Conservation (phyloP, 1,284 basidiomycete genomes). For the Cystobasidium slooffiae region DNA sequence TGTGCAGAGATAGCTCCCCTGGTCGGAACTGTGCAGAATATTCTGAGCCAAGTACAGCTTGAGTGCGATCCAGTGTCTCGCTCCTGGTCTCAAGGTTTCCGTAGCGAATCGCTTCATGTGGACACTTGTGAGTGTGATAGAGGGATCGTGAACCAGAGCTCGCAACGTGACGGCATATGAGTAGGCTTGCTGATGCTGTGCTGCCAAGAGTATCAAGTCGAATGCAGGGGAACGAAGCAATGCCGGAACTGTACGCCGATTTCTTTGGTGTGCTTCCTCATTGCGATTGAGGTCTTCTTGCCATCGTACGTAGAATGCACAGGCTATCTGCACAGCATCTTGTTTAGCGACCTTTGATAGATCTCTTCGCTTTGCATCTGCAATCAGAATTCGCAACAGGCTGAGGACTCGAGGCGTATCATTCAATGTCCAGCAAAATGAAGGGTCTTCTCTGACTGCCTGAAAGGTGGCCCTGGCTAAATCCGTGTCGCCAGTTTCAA, state of each 20-base stretch:
- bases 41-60: conserved; percentile 1
- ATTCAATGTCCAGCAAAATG: not conserved
- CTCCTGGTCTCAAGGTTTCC: not conserved
- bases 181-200: not conserved
- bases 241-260: not conserved
- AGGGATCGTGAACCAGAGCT: conserved; percentile 8
- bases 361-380: conserved; percentile 4
- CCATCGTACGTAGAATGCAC: conserved; percentile 7
- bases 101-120: not conserved
- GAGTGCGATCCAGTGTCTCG: not conserved
- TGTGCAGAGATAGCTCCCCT: not conserved
- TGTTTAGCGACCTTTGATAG: not conserved
- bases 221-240: conserved; percentile 2
- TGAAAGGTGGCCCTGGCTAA: not conserved
- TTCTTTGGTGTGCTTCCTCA: not conserved
- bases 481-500: conserved; percentile 6
- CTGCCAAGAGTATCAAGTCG: not conserved
- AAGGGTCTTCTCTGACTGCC: not conserved
- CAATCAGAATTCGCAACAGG: not conserved
- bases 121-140: not conserved
- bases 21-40: not conserved
- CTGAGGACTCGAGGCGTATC: not conserved
- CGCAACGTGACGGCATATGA: not conserved
- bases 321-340: not conserved
- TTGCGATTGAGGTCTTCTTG: not conserved